Percentiles rank a stretch among this genome's conserved stretches.
phyloP scores from a whole-genome alignment of 805 yeast genomes.

The Saccharomycopsis oosterbeekiorum region DNA sequence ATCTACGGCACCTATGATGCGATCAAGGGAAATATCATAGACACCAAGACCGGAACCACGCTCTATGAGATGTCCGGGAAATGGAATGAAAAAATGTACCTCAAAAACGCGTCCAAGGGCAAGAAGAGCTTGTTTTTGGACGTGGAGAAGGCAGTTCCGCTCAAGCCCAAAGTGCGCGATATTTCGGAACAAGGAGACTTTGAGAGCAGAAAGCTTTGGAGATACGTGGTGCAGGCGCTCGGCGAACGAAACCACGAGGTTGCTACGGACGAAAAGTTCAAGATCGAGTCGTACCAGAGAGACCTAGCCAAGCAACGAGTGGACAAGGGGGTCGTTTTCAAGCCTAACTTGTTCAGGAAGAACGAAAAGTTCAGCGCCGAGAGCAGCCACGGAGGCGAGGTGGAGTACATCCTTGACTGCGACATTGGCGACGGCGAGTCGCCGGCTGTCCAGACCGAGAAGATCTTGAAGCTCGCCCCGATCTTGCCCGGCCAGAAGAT shows the following conservation, averaged over 20 bases:
- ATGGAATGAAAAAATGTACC: conserved; percentile 82
- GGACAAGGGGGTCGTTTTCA: conserved; percentile 72
- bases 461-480: conserved; percentile 61
- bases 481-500: conserved; percentile 70
- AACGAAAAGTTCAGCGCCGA: conserved; percentile 27
- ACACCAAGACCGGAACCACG: conserved; percentile 43
- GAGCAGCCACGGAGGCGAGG: conserved; percentile 28
- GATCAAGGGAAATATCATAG: conserved; percentile 64
- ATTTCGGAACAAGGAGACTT: conserved; percentile 65
- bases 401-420: conserved; percentile 62
- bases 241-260: conserved; percentile 64
- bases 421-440: conserved; percentile 43
- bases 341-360: conserved; percentile 64
- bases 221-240: conserved; percentile 71
- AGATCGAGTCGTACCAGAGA: conserved; percentile 85
- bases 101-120: conserved; percentile 43
- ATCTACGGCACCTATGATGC: conserved; percentile 88
- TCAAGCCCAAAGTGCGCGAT: conserved; percentile 66
- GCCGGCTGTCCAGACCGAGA: conserved; percentile 43
- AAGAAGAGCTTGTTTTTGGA: conserved; percentile 48
- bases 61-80: conserved; percentile 72
- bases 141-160: conserved; percentile 42
- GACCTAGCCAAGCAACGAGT: conserved; percentile 56
- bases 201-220: conserved; percentile 83
- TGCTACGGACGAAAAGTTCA: conserved; percentile 84